Evolutionary conservation across 768 basidiomycete genomes (phyloP).

Genomic region (Kwoniella europaea): DNA sequence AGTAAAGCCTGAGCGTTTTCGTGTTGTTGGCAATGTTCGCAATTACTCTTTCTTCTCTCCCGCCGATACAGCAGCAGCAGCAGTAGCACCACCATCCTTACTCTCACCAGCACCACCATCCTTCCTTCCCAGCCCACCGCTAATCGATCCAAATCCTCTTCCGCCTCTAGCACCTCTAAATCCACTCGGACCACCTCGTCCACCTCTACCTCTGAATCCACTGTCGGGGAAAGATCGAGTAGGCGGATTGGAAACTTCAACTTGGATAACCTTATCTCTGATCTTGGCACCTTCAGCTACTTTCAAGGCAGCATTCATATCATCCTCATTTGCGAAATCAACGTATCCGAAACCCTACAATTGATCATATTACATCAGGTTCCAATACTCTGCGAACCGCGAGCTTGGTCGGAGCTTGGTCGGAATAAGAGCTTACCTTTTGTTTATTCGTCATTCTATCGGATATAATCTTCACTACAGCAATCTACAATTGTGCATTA

Average conservation of each 20-base stretch:
- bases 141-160: conserved; percentile 28
- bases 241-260: conserved; percentile 53
- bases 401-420: no score
- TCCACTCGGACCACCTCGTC: conserved; percentile 19
- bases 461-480: conserved; percentile 45
- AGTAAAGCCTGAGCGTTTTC: no score
- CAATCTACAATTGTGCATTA: conserved; percentile 32
- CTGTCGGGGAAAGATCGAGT: conserved; percentile 15
- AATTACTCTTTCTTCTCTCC: conserved; percentile 7
- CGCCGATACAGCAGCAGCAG: neutral
- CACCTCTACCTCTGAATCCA: conserved; percentile 28
- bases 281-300: conserved; percentile 66
- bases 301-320: conserved; percentile 77
- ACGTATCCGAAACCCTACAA: conserved; percentile 72
- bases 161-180: conserved; percentile 30
- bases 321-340: conserved; percentile 85
- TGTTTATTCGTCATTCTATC: conserved; percentile 42
- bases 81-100: neutral
- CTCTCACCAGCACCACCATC: neutral
- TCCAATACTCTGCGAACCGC: no score
- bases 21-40: no score
- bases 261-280: conserved; percentile 39
- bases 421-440: conserved; percentile 45
- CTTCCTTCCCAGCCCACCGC: conserved; percentile 15
- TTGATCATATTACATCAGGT: neutral